These are phyloP conservation scores for Rhizophagus clarus DNA, from an alignment of 192 early-diverging fungal genomes.

Conservation along the genomic window DNA sequence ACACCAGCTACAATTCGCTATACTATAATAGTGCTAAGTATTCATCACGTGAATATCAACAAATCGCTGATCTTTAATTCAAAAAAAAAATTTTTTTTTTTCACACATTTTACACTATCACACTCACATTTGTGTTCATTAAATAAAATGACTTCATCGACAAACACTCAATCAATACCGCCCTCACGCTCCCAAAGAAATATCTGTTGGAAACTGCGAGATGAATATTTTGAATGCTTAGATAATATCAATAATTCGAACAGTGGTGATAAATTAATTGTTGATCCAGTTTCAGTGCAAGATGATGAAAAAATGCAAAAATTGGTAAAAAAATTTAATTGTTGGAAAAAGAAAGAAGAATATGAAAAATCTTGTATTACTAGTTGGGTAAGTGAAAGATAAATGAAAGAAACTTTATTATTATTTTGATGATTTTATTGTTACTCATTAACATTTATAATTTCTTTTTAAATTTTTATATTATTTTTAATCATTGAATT, in stretches of 20 bases:
- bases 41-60: no score
- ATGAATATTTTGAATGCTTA: slow-evolving; percentile 6
- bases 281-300: not conserved
- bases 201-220: not conserved
- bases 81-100: no score
- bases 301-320: not conserved
- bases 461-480: not conserved
- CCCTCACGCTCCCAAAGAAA: not conserved
- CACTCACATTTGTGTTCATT: no score
- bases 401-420: not conserved
- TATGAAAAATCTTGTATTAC: slow-evolving; percentile 9
- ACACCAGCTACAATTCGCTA: no score
- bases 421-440: not conserved
- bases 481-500: not conserved
- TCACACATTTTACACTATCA: no score
- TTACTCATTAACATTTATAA: not conserved
- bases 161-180: not conserved
- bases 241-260: not conserved
- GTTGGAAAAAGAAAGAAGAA: not conserved
- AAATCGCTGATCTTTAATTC: no score
- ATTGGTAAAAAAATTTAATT: not conserved
- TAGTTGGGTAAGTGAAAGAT: not conserved
- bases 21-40: no score
- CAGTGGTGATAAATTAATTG: not conserved
- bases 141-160: not conserved